Evolutionary conservation across 179 eudicot genomes (phyloP), one percentile per base, ranked within the genome.

Genomic region (Drosera spatulata): DNA sequence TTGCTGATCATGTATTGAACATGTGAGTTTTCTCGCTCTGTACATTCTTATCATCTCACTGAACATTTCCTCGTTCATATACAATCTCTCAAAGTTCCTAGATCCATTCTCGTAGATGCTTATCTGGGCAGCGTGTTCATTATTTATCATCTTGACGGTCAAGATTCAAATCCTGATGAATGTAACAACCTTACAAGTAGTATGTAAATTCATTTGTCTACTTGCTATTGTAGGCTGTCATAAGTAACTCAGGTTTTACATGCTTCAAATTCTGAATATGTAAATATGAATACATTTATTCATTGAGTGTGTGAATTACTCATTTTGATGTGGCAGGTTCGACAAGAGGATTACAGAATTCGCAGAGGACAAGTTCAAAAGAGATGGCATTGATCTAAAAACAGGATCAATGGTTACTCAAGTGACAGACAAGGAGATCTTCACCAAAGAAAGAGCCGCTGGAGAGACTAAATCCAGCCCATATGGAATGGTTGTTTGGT

Each of bases 401-500:
- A 88, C 91, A 5, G 98, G 98, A 57, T 78, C 95, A 60, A 84
- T 85, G 95, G 98, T 91, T 56, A 76, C 70, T 46, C 82, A 85
- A 39, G 96, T 91, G 58, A 73, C 89, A 47, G 83, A 88, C 63
- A 79, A 82, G 69, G 96, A 84, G 69, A 84, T 91, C 61, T 76
- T 89, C 13, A 86, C 96, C 13, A 91, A 91, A 74, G 78, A 73
- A 60, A 62, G 75, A 2, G 79, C 79, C 70, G 80, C 69, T 22
- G 93, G 89, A 39, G 76, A 68, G 60, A 62, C 70, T 43, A 71
- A 89, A 60, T 77, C 91, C 59, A 68, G 79, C 64, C 95, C 98
- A 6, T 91, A 91, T 69, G 98, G 98, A 59, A 85, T 91, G 98
- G 73, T 81, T 66, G 96, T 91, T 55, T 91, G 98, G 98, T 91